These are phyloP conservation scores for Ephemerocybe angulata DNA, from an alignment of 768 basidiomycete species.

Conservation along the genomic window DNA sequence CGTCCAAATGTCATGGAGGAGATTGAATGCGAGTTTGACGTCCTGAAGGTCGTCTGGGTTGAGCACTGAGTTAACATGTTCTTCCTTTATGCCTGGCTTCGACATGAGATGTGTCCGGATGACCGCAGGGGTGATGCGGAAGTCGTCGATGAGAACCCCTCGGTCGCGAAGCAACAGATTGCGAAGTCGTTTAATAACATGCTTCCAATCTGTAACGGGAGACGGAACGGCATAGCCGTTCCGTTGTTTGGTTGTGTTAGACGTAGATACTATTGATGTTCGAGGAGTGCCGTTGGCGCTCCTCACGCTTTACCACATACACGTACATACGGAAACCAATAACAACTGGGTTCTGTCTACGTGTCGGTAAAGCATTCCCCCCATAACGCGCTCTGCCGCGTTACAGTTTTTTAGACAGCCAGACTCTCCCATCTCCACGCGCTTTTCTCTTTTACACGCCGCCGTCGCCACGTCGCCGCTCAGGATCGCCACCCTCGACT, in stretches of 20 bases:
- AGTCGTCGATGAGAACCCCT: neutral
- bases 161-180: constrained; percentile 21
- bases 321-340: too few species aligned
- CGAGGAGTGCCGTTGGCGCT: too few species aligned
- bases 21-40: constrained; percentile 21
- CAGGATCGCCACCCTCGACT: too few species aligned
- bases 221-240: too few species aligned
- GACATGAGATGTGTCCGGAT: neutral
- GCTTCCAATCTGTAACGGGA: constrained; percentile 32
- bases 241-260: constrained; percentile 31
- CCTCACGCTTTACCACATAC: too few species aligned
- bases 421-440: too few species aligned
- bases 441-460: too few species aligned
- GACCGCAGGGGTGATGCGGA: neutral
- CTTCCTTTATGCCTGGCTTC: neutral
- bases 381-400: too few species aligned
- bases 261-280: constrained; percentile 29
- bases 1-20: constrained; percentile 10
- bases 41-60: constrained; percentile 25
- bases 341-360: too few species aligned
- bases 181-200: constrained; percentile 29
- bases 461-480: too few species aligned
- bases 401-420: too few species aligned
- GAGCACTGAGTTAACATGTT: neutral
- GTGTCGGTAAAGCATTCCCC: too few species aligned